Evolutionary conservation across 805 yeast species (phyloP).

Genomic region (Priceomyces carsonii): DNA sequence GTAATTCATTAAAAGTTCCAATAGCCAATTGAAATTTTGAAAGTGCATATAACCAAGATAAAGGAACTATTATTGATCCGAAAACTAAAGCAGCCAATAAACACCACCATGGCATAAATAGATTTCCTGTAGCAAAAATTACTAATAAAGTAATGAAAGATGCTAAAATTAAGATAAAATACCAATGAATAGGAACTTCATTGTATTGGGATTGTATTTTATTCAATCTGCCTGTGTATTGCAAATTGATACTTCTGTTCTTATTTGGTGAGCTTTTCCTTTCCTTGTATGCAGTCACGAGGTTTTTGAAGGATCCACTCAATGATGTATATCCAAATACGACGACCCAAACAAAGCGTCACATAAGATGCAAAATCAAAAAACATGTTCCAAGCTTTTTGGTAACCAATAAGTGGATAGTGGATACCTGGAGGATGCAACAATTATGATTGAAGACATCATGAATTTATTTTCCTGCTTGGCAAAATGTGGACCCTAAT

Average conservation of each 20-base stretch:
- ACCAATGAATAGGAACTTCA: slow-evolving; percentile 49
- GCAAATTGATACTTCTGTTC: slow-evolving; percentile 12
- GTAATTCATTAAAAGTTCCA: slow-evolving; percentile 51
- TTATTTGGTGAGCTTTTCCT: neutral
- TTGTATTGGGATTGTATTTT: slow-evolving; percentile 37
- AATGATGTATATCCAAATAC: slow-evolving; percentile 34
- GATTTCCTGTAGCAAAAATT: slow-evolving; percentile 31
- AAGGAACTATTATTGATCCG: slow-evolving; percentile 50
- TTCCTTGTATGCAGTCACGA: slow-evolving; percentile 6
- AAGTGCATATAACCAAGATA: slow-evolving; percentile 50
- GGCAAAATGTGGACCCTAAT: too few relatives aligned
- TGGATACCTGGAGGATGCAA: too few relatives aligned
- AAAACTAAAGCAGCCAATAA: slow-evolving; percentile 43
- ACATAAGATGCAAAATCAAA: slow-evolving; percentile 55
- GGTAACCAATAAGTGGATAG: slow-evolving; percentile 49
- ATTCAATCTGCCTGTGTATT: slow-evolving; percentile 45
- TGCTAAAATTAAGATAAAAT: slow-evolving; percentile 29
- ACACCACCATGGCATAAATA: slow-evolving; percentile 46
- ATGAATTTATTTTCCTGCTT: too few relatives aligned
- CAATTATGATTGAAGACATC: too few relatives aligned
- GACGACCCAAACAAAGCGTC: slow-evolving; percentile 48
- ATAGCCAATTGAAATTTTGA: slow-evolving; percentile 54
- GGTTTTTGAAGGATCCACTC: slow-evolving; percentile 15
- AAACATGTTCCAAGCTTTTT: slow-evolving; percentile 51
- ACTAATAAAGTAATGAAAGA: slow-evolving; percentile 37